Evolutionary conservation across 306 rosid species (phyloP).

Genomic region (Hippophae tibetana): DNA sequence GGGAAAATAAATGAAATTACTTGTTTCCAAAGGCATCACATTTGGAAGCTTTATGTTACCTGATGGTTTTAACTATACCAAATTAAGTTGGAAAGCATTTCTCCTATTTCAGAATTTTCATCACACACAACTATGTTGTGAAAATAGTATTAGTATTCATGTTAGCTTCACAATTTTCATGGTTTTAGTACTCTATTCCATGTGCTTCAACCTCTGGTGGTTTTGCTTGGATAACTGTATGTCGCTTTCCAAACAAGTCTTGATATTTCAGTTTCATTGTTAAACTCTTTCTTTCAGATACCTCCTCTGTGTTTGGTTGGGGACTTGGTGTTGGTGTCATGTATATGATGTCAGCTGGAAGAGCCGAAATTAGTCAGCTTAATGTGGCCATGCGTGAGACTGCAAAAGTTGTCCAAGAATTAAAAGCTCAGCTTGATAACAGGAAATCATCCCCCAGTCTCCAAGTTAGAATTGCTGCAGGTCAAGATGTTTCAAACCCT

Average conservation of each 20-base stretch:
- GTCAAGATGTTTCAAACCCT: conserved; percentile 15
- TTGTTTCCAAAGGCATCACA: not conserved
- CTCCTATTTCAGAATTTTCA: not conserved
- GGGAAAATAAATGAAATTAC: not conserved
- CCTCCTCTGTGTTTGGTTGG: conserved; percentile 37
- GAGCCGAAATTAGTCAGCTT: conserved; percentile 48
- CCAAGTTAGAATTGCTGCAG: conserved; percentile 19
- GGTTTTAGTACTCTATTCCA: not conserved
- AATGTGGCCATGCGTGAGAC: conserved; percentile 42
- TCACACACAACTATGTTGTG: not conserved
- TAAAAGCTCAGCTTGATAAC: conserved; percentile 42
- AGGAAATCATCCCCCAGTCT: conserved; percentile 30
- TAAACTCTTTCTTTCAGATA: conserved; percentile 25
- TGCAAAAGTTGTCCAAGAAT: conserved; percentile 43
- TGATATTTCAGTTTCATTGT: not conserved
- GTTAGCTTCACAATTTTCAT: not conserved
- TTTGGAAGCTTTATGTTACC: not conserved
- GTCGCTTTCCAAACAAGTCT: not conserved
- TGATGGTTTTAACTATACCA: not conserved
- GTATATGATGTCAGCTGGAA: conserved; percentile 64
- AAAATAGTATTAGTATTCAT: not conserved
- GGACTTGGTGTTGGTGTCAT: conserved; percentile 61
- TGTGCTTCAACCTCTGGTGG: not conserved
- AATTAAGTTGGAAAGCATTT: not conserved
- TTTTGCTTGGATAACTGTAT: not conserved